phyloP scores from a whole-genome alignment of 2,329 filamentous ascomycete species.

The Eurotiales sp. region DNA sequence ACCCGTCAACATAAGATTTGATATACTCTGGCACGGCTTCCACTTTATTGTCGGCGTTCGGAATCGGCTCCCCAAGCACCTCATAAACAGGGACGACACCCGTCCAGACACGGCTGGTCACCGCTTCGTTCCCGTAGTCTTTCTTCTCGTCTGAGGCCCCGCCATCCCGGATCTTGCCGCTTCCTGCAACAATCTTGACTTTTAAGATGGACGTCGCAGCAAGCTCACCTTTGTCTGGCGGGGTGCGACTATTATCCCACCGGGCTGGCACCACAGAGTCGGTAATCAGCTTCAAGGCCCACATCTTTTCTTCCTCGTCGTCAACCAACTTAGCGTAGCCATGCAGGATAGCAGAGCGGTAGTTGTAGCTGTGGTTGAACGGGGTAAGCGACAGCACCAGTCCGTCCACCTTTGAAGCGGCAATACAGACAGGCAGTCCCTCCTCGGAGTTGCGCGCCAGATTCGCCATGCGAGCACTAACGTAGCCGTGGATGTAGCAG shows the following conservation, averaged over 20 bases:
- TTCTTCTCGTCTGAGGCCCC: constrained; percentile 59
- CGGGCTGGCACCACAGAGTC: constrained; percentile 66
- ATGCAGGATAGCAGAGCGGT: constrained; percentile 74
- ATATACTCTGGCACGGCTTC: constrained; percentile 61
- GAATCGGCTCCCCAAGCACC: constrained; percentile 60
- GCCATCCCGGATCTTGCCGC: constrained; percentile 69
- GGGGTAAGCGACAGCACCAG: constrained; percentile 75
- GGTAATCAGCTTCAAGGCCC: constrained; percentile 74
- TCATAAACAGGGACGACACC: constrained; percentile 64
- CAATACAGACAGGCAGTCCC: constrained; percentile 67
- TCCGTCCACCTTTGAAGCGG: constrained; percentile 73
- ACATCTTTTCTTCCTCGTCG: constrained; percentile 66
- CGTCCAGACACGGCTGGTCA: constrained; percentile 54
- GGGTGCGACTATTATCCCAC: constrained; percentile 66
- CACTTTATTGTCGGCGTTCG: constrained; percentile 57
- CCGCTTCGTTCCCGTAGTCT: constrained; percentile 46
- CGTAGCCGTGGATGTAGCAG: constrained; percentile 80
- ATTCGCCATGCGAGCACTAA: constrained; percentile 73
- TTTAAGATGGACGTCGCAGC: constrained; percentile 69
- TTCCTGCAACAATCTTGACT: constrained; percentile 66
- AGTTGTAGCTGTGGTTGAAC: constrained; percentile 81
- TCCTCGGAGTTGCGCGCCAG: constrained; percentile 47
- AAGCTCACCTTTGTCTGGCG: constrained; percentile 71
- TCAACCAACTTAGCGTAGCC: constrained; percentile 68
- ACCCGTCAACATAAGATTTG: constrained; percentile 47